Evolutionary conservation across 371 early-diverging fungal species (phyloP).

Genomic region (Sporodiniella umbellata): DNA sequence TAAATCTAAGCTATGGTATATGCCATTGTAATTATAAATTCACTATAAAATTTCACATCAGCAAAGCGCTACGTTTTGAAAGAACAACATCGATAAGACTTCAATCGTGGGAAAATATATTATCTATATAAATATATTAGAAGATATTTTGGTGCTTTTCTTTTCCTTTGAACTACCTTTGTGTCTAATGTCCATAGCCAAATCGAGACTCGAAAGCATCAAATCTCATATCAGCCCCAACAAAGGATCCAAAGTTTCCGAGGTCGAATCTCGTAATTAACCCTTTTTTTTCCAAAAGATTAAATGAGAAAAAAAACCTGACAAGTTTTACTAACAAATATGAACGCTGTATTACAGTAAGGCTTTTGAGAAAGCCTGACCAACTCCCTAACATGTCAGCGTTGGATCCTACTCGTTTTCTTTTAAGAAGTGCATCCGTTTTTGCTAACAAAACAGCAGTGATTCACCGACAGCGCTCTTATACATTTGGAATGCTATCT

Average conservation of each 20-base stretch:
- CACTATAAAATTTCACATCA: too few species aligned
- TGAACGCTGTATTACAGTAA: constrained; percentile 21
- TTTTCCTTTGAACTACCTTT: background rate
- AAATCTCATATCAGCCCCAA: background rate
- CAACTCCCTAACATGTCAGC: constrained; percentile 21
- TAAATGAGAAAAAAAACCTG: background rate
- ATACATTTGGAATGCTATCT: constrained; percentile 40
- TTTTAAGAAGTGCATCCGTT: constrained; percentile 51
- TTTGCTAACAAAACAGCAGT: constrained; percentile 50
- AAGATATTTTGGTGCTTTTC: too few species aligned
- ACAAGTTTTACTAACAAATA: too few species aligned
- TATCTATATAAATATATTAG: too few species aligned
- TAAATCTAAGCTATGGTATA: too few species aligned
- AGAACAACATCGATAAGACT: too few species aligned
- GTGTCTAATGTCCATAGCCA: background rate
- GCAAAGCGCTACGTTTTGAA: too few species aligned
- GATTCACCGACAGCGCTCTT: constrained; percentile 33
- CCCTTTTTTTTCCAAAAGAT: background rate
- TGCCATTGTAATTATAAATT: too few species aligned
- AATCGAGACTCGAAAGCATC: background rate
- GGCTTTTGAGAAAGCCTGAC: constrained; percentile 20
- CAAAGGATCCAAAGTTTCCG: background rate
- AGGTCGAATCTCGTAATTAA: background rate
- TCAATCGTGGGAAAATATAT: too few species aligned
- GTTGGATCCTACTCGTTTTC: constrained; percentile 50